These are phyloP conservation scores for Ambispora gerdemannii DNA, from an alignment of 192 early-diverging fungal species.

Conservation along the genomic window DNA sequence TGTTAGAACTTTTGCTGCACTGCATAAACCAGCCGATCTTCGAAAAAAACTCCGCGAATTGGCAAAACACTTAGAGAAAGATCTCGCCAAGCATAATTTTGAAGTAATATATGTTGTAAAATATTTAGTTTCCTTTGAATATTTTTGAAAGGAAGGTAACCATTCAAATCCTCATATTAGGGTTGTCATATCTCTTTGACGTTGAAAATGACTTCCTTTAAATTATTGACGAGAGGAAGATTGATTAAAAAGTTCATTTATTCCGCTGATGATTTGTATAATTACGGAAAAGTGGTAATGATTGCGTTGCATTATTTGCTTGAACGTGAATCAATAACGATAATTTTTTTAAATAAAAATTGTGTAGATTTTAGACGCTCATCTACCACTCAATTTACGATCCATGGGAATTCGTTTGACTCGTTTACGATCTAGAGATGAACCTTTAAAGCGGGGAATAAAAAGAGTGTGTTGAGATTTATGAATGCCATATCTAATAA, in stretches of 20 bases:
- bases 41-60: constrained; percentile 46
- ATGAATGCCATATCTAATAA: no score
- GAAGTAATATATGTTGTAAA: constrained; percentile 33
- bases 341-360: neutral
- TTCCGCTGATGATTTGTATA: constrained; percentile 34
- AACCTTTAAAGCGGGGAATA: constrained; percentile 29
- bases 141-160: neutral
- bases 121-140: constrained; percentile 4
- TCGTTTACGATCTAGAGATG: constrained; percentile 22
- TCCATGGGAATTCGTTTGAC: constrained; percentile 48
- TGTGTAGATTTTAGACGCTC: constrained; percentile 39
- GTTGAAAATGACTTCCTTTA: constrained; percentile 46
- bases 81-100: constrained; percentile 38
- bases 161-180: constrained; percentile 20
- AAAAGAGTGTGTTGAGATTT: no score
- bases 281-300: constrained; percentile 34
- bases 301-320: neutral
- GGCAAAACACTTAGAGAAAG: constrained; percentile 38
- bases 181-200: constrained; percentile 47
- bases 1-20: constrained; percentile 45
- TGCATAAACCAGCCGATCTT: constrained; percentile 37
- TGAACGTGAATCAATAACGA: neutral
- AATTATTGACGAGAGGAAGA: constrained; percentile 41
- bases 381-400: constrained; percentile 49
- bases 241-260: constrained; percentile 37